Evolutionary conservation across 306 rosid species (phyloP).

Genomic region (Argentina anserina): DNA sequence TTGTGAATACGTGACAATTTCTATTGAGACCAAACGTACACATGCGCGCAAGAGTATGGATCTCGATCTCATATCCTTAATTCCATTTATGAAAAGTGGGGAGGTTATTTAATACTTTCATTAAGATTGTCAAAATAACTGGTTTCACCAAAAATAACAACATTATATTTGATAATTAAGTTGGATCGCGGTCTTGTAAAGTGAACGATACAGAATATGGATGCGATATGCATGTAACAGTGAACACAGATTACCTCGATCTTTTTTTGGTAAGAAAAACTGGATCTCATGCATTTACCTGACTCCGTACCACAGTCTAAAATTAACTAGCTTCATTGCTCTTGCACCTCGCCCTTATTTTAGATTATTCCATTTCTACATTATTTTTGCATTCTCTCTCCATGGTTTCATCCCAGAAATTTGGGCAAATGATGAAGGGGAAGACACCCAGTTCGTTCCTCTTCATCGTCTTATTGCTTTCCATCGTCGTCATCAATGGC

Average conservation of each 20-base stretch:
- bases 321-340: background rate
- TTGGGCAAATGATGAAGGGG: background rate
- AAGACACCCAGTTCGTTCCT: background rate
- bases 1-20: no score
- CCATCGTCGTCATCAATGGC: background rate
- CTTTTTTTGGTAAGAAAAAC: background rate
- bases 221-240: background rate
- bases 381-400: background rate
- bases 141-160: no score
- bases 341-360: background rate
- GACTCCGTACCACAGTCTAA: background rate
- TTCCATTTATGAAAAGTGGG: no score
- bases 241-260: background rate
- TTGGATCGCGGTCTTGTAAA: background rate
- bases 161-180: no score
- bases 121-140: no score
- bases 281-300: background rate
- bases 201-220: no score
- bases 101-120: no score
- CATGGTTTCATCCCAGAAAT: background rate
- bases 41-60: no score
- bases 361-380: background rate
- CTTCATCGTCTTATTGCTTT: slow-evolving; percentile 1
- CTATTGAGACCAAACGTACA: no score
- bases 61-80: no score